Conservation (phyloP, 2,329 filamentous ascomycete genomes). For the Paraphaeosphaeria sporulosa region DNA sequence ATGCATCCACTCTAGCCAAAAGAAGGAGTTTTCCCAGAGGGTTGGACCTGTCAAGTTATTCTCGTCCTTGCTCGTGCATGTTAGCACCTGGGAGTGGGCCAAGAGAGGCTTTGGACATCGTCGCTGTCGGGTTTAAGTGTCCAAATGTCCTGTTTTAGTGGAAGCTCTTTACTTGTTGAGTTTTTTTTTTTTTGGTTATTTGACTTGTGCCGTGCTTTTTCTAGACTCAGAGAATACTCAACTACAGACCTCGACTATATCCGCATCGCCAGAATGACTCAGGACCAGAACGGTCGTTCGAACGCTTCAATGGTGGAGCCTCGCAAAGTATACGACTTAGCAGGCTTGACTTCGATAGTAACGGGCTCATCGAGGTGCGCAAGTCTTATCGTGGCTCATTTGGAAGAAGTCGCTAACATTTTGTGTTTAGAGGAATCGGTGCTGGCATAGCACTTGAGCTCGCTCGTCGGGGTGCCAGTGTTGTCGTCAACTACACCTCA, state of each 20-base stretch:
- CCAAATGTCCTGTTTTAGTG: too few relatives aligned
- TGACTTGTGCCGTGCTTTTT: too few relatives aligned
- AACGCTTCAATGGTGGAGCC: conserved; percentile 4
- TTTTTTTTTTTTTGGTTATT: too few relatives aligned
- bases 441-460: conserved; percentile 69
- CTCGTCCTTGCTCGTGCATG: too few relatives aligned
- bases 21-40: not conserved
- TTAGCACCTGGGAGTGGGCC: too few relatives aligned
- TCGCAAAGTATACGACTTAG: conserved; percentile 11
- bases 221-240: too few relatives aligned
- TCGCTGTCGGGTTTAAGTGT: too few relatives aligned
- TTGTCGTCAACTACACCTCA: conserved; percentile 73
- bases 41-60: too few relatives aligned
- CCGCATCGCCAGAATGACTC: not conserved
- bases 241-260: too few relatives aligned
- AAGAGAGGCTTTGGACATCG: too few relatives aligned
- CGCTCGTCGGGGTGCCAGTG: conserved; percentile 69
- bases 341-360: conserved; percentile 75
- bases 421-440: conserved; percentile 66
- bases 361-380: conserved; percentile 75
- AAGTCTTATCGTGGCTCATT: not conserved
- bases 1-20: not conserved
- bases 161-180: too few relatives aligned
- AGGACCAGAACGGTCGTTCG: not conserved
- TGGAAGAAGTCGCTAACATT: not conserved